Conservation (phyloP, 305 asterid genomes). For the Salvia sclarea region DNA sequence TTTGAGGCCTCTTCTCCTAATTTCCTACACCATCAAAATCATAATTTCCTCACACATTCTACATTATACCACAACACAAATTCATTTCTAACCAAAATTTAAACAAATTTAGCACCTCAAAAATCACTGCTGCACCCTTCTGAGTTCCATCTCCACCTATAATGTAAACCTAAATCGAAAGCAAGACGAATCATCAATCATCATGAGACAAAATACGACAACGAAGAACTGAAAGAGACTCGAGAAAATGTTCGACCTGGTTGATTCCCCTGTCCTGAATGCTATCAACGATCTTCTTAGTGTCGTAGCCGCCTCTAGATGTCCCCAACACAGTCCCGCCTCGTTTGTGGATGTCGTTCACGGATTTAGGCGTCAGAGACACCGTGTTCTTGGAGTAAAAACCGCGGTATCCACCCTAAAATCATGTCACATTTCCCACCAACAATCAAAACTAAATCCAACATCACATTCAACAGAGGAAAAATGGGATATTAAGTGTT, state of each 20-base stretch:
- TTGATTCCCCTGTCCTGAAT: slow-evolving; percentile 93
- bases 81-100: background rate
- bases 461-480: background rate
- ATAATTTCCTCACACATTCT: background rate
- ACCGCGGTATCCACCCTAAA: slow-evolving; percentile 87
- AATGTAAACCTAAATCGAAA: slow-evolving; percentile 68
- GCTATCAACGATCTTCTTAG: slow-evolving; percentile 82
- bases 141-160: slow-evolving; percentile 98
- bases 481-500: slow-evolving; percentile 11
- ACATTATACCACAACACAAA: background rate
- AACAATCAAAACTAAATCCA: background rate
- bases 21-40: slow-evolving; percentile 50
- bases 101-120: slow-evolving; percentile 55
- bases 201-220: background rate
- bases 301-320: slow-evolving; percentile 82
- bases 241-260: slow-evolving; percentile 42
- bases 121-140: slow-evolving; percentile 87
- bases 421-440: background rate
- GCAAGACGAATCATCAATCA: background rate
- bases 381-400: slow-evolving; percentile 79
- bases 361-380: slow-evolving; percentile 64
- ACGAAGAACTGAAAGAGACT: background rate
- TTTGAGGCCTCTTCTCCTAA: slow-evolving; percentile 74
- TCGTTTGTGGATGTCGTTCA: slow-evolving; percentile 85
- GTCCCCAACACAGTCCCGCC: slow-evolving; percentile 94